Base-by-base conservation (phyloP, 805 yeast genomes). In the Pichia nanzhaoensis region DNA sequence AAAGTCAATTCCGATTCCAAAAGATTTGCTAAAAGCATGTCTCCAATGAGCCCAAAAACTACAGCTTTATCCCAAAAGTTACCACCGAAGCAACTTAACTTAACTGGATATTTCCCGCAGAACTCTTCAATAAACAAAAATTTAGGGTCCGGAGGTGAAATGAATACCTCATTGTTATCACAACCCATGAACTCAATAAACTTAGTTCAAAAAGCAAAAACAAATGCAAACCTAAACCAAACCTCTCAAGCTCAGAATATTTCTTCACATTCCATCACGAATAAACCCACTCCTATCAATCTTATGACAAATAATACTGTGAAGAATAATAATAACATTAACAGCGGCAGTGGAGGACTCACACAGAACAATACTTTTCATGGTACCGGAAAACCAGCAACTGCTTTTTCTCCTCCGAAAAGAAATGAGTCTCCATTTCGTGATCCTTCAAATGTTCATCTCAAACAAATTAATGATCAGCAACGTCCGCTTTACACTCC, bases 401-500 rank as follows among this genome's bases (percentile, higher is more conserved):
- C 33, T 30, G 37, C 48, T 1, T 41, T 41, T 35, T 20, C 38
- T 12, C 41, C 46, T 13, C 46, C 49, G 20, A 33, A 39, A 19
- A 28, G 49, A 17, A 42, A 30, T 20, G 22, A 34, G 8, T 46
- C 49, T 10, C 49, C 49, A 36, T 61, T 63, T 45, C 55, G 59
- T 51, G 63, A 58, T 49, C 54, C 63, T 1, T 49, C 62, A 28
- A 56, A 56, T 42, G 55, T 62, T 39, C 68, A 68, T 47, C 60
- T 82, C 19, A 83, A 80, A 59, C 95, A 89, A 56, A 80, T 89
- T 45, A 80, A 80, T 47, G 84, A 83, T 38, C 90, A 87, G 50
- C 78, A 88, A 60, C 83, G 86, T 56, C 96, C 97, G 9, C 68
- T 90, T 68, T 90, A 88, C 57, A 72, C 84, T 0, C 98, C 98